Conservation (phyloP, 148 eudicot species). For the Spergularia marina region DNA sequence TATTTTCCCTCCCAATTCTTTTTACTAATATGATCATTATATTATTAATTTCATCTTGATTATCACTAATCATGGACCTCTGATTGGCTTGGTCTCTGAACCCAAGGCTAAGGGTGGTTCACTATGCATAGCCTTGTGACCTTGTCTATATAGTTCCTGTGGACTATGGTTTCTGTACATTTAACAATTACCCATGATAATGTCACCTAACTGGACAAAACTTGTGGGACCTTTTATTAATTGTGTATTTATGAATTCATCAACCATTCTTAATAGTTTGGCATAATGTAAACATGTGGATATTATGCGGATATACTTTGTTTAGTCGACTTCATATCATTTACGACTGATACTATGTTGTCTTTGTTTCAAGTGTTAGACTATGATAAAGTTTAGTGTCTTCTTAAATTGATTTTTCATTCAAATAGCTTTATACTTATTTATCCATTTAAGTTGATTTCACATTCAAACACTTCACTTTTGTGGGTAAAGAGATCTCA, state of each 20-base stretch:
- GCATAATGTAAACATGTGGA: slow-evolving; percentile 3
- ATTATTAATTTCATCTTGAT: too few relatives aligned
- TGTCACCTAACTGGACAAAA: slow-evolving; percentile 8
- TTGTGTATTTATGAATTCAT: neutral
- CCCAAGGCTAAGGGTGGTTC: slow-evolving; percentile 10
- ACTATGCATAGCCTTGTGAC: slow-evolving; percentile 12
- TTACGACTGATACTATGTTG: too few relatives aligned
- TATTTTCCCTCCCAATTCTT: neutral
- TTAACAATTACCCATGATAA: slow-evolving; percentile 9
- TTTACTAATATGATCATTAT: slow-evolving; percentile 5
- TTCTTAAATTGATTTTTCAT: neutral
- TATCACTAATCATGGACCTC: neutral
- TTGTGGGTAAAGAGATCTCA: slow-evolving; percentile 18
- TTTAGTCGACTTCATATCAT: neutral
- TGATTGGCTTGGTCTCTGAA: slow-evolving; percentile 24
- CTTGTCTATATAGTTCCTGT: slow-evolving; percentile 16
- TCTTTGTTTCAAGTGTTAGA: too few relatives aligned
- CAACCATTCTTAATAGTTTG: neutral
- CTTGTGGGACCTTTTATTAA: slow-evolving; percentile 1
- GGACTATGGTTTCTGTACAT: neutral
- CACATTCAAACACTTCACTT: slow-evolving; percentile 17
- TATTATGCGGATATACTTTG: neutral
- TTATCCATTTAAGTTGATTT: neutral
- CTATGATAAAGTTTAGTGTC: too few relatives aligned
- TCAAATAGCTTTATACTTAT: neutral